Evolutionary conservation across 768 basidiomycete genomes (phyloP), one percentile per base, ranked within the genome.

Genomic region (Mrakia gelida): DNA sequence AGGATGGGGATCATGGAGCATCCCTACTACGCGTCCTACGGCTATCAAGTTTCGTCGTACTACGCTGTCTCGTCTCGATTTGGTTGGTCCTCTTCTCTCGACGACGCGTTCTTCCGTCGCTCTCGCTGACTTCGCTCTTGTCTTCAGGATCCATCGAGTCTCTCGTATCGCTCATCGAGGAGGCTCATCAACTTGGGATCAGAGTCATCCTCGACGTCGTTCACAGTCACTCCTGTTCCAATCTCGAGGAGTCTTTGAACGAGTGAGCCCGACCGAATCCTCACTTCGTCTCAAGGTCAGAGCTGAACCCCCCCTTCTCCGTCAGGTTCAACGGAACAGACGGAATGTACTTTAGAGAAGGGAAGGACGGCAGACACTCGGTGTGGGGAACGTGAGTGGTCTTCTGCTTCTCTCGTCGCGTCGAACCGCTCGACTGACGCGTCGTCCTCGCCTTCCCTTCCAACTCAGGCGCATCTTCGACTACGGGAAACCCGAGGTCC

Each of bases 1-100:
- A 78, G 71, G 23, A 75, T 79, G 70, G 78, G 78, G n/a, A 41
- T 79, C 62, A 76, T 79, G 49, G 78, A 79, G 28, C 78, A 79
- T 32, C 78, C 78, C 1, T 79, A 78, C 72, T 78, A 78, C 32
- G 77, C 77, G 52, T 79, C 78, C 11, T 79, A 75, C 32, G 78
- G 78, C 59, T 79, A 79, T 32, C 78, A 79, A 38, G 78, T 79
- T 43, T 75, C 73, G 7, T 79, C 78, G 1, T 76, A 63, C 71
- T 79, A 62, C 54, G 78, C 78, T 26, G 74, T 76, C 32, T 79
- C 78, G 16, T 79, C 78, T 26, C 68, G 78, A 2, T 75, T 79
- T 30, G 78, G 77, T 73, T 21, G 38, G 75, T 75, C 26, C 5
- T 15, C 10, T 32, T 30, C 5, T 2, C 63, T 65, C 43, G 28